Evolutionary conservation across 345 rosid species (phyloP), one percentile per base, ranked within the genome.

Genomic region (Citrus trifoliata): DNA sequence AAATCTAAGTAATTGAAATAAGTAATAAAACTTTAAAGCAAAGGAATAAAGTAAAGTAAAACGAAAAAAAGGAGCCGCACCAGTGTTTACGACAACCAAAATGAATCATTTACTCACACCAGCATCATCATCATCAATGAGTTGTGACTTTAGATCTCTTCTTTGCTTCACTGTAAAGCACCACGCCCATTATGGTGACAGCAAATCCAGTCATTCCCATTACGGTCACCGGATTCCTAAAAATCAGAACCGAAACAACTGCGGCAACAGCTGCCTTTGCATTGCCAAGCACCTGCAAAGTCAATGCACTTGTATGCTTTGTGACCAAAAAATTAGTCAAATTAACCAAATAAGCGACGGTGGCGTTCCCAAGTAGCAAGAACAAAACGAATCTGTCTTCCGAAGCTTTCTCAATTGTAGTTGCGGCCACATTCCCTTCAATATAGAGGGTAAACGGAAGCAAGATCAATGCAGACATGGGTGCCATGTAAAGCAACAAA

Each of bases 251-350:
- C 22, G 99, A 96, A 22, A 96, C 97, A 27, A 91, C 93, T 5
- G 99, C 99, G 0, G 99, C 99, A 83, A 92, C 88, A 0, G 98
- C 99, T 0, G 99, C 99, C 85, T 96, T 96, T n/a, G 97, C 98
- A 80, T 96, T 96, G 24, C 99, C 99, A n/a, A 94, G 82, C 74
- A 96, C 99, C 86, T 96, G 99, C 79, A 96, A 79, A 60, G 99
- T 96, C 78, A 96, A 86, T 10, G 99, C 99, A 80, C 99, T 94
- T 3, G 99, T 96, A 84, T 96, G 98, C 88, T 94, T 96, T 22
- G 98, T 96, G 81, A 96, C 99, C 88, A 96, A 83, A 82, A 96
- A 96, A 85, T 96, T 96, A 6, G 99, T 90, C 87, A 96, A 81
- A 70, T 96, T 96, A 51, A 96, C 99, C 87, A 94, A 74, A 87